Evolutionary conservation across 2,329 filamentous ascomycete genomes (phyloP).

Genomic region (Chaetomium sp.): DNA sequence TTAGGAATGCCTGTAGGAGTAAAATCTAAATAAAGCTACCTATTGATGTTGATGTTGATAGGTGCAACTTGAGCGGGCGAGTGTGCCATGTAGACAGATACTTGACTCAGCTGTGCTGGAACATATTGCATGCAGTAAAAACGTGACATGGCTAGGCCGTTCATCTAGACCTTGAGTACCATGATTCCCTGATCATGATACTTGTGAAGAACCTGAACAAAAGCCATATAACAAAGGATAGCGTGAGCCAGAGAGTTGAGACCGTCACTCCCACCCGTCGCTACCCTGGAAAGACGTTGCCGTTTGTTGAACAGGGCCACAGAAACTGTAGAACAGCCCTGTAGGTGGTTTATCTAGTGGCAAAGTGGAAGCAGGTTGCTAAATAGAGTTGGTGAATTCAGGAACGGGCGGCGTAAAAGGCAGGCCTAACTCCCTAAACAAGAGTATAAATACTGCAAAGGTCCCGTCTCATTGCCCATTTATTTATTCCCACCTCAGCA

Average conservation of each 20-base stretch:
- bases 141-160: background rate
- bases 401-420: background rate
- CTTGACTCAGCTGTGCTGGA: background rate
- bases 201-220: background rate
- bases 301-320: background rate
- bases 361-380: background rate
- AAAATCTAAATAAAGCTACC: background rate
- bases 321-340: background rate
- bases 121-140: background rate
- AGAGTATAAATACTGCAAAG: background rate
- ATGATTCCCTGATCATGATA: background rate
- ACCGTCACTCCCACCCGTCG: too few relatives aligned
- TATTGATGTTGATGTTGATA: background rate
- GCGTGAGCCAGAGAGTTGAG: background rate
- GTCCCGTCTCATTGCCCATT: background rate
- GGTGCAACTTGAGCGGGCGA: background rate
- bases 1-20: background rate
- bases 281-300: too few relatives aligned
- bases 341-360: background rate
- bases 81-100: background rate
- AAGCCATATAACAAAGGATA: background rate
- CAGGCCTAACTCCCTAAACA: background rate
- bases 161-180: background rate
- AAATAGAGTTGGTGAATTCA: background rate
- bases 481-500: background rate